Conservation (phyloP, 495 filamentous ascomycete genomes). For the Cudoniella acicularis region DNA sequence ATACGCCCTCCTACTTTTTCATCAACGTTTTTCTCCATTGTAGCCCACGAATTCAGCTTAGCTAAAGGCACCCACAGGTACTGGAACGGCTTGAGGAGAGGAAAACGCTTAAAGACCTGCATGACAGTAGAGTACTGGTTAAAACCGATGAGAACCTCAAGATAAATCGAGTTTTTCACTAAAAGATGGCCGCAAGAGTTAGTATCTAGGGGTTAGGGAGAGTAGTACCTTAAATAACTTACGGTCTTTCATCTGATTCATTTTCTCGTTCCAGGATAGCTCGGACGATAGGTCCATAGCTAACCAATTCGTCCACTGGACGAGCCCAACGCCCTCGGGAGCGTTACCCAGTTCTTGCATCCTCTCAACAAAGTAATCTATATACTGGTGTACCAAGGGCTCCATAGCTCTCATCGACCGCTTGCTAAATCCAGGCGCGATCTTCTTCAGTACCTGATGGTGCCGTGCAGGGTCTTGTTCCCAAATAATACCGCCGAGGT, state of each 20-base stretch:
- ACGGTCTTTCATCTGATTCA: slow-evolving; percentile 19
- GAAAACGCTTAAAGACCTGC: not conserved
- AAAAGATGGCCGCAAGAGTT: not conserved
- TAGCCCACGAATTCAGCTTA: not conserved
- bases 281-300: slow-evolving; percentile 25
- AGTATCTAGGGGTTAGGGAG: not conserved
- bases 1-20: not conserved
- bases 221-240: not conserved
- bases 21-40: not conserved
- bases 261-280: slow-evolving; percentile 15
- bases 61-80: not conserved
- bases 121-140: not conserved
- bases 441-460: slow-evolving; percentile 15
- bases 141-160: not conserved
- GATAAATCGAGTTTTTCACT: not conserved
- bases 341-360: slow-evolving; percentile 21
- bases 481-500: slow-evolving; percentile 19
- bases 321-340: slow-evolving; percentile 12
- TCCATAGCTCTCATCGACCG: slow-evolving; percentile 21
- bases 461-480: slow-evolving; percentile 22
- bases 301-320: slow-evolving; percentile 24
- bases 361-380: slow-evolving; percentile 19
- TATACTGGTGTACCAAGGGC: slow-evolving; percentile 18
- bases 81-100: not conserved
- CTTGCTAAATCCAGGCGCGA: slow-evolving; percentile 21